phyloP scores from a whole-genome alignment of 1,284 basidiomycete genomes.

The Puccinia polysora region DNA sequence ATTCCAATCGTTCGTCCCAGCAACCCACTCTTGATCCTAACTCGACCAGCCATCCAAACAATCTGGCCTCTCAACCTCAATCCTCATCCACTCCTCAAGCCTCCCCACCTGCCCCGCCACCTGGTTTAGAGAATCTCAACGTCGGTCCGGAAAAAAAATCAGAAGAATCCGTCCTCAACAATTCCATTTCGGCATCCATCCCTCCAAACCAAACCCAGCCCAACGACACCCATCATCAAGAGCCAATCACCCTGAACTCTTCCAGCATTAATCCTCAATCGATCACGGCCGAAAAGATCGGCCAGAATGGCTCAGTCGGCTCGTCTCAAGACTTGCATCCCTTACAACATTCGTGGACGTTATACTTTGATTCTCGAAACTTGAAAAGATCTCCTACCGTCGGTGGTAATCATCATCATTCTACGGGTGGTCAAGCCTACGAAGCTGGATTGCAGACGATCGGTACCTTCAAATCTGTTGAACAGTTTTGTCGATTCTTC shows the following conservation, averaged over 20 bases:
- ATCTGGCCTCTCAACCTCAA: not conserved
- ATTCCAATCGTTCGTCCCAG: not conserved
- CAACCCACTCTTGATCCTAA: not conserved
- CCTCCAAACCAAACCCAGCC: not conserved
- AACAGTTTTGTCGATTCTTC: conserved; percentile 87
- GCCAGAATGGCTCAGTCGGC: not conserved
- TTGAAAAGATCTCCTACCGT: not conserved
- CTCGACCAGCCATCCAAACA: not conserved
- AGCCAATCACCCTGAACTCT: not conserved
- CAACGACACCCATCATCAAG: not conserved
- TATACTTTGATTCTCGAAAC: conserved; percentile 79
- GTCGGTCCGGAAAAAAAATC: no score
- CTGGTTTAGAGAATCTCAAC: no score
- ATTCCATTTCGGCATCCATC: not conserved
- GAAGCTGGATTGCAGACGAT: conserved; percentile 71
- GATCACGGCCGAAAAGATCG: not conserved
- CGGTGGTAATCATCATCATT: conserved; percentile 56
- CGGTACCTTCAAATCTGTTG: conserved; percentile 74
- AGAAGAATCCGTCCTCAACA: not conserved
- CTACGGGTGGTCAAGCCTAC: conserved; percentile 64
- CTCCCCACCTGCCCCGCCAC: no score
- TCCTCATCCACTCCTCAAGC: not conserved
- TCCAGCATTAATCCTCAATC: not conserved
- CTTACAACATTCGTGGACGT: conserved; percentile 75
- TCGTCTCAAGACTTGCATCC: conserved; percentile 58